Conservation (phyloP, 2,329 filamentous ascomycete genomes). For the Botryotinia convoluta region DNA sequence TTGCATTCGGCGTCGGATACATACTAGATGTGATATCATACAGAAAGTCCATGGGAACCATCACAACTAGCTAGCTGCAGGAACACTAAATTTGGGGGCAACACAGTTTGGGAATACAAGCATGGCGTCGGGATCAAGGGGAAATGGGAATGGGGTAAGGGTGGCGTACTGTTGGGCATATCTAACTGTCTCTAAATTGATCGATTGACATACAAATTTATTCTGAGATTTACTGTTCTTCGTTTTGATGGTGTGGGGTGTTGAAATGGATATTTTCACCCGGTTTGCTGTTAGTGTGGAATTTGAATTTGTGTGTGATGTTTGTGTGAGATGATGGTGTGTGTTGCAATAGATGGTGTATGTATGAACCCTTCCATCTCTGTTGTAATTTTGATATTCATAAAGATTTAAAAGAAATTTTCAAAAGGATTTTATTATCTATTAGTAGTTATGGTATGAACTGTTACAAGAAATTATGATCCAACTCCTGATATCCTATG, state of each 20-base stretch:
- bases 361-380: background rate
- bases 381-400: background rate
- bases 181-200: slow-evolving; percentile 9
- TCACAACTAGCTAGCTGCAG: background rate
- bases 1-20: background rate
- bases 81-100: background rate
- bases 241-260: background rate
- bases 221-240: background rate
- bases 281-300: background rate
- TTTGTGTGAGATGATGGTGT: background rate
- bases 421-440: background rate
- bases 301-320: background rate
- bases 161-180: slow-evolving; percentile 2
- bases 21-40: background rate
- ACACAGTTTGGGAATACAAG: background rate
- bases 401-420: too few species aligned
- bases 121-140: slow-evolving; percentile 2
- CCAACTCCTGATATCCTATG: background rate
- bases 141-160: background rate
- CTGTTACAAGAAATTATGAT: background rate
- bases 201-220: background rate
- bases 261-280: background rate
- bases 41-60: background rate
- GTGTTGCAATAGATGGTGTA: too few species aligned
- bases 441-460: background rate